Evolutionary conservation across 441 rosid genomes (phyloP).

Genomic region (Capsella rubella): DNA sequence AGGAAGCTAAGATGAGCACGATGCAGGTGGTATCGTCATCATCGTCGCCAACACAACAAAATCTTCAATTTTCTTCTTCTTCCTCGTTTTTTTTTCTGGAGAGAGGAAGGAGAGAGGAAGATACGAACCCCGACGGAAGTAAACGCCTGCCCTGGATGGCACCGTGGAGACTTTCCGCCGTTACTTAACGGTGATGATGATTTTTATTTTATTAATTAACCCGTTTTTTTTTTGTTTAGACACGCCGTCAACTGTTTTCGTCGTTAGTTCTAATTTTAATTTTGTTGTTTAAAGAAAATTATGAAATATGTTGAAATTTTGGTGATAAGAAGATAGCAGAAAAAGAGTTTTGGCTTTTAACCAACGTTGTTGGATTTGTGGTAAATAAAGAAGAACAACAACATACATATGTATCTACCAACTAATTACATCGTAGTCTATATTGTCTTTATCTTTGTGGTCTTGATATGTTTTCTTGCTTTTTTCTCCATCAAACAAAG

Average conservation of each 20-base stretch:
- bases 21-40: slow-evolving; percentile 53
- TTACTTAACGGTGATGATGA: slow-evolving; percentile 60
- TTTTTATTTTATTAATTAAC: slow-evolving; percentile 3
- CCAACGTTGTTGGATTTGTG: neutral
- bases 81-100: slow-evolving; percentile 17
- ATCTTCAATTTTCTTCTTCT: slow-evolving; percentile 11
- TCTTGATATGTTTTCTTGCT: neutral
- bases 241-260: slow-evolving; percentile 23
- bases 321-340: neutral
- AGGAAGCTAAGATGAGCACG: slow-evolving; percentile 46
- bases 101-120: slow-evolving; percentile 41
- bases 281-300: neutral
- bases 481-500: neutral
- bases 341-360: neutral
- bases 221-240: neutral
- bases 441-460: neutral
- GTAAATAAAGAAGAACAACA: neutral
- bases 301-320: neutral
- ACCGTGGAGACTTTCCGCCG: slow-evolving; percentile 45
- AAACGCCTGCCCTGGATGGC: slow-evolving; percentile 53
- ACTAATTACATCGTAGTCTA: neutral
- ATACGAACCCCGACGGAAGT: slow-evolving; percentile 32
- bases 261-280: neutral
- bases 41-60: slow-evolving; percentile 44
- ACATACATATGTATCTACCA: neutral